Evolutionary conservation across 2,329 filamentous ascomycete genomes (phyloP).

Genomic region (Paraphaeosphaeria sporulosa): DNA sequence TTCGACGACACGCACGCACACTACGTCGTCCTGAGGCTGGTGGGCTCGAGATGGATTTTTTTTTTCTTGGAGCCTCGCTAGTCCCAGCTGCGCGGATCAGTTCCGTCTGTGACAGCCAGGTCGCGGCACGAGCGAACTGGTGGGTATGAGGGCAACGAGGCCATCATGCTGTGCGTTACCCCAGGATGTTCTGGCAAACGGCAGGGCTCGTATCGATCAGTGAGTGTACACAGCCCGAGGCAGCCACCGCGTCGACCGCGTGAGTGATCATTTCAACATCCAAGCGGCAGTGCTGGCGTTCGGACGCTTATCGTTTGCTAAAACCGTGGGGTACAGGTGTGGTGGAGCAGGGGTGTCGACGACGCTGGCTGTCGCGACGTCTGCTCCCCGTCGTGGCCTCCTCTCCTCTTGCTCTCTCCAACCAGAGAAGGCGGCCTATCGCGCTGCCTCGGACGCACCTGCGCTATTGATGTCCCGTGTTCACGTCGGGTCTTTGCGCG

Average conservation of each 20-base stretch:
- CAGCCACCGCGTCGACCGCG: neutral
- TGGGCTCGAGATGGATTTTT: neutral
- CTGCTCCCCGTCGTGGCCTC: neutral
- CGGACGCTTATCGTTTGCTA: constrained; percentile 17
- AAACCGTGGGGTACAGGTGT: constrained; percentile 13
- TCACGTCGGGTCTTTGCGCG: constrained; percentile 3
- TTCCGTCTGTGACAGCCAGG: neutral
- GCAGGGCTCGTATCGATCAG: neutral
- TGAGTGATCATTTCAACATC: neutral
- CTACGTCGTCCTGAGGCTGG: neutral
- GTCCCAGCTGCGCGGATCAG: neutral
- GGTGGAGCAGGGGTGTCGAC: constrained; percentile 4
- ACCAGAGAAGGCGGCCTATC: constrained; percentile 5
- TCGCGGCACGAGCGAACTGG: neutral
- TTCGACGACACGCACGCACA: neutral
- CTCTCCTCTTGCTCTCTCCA: constrained; percentile 4
- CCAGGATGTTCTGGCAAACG: neutral
- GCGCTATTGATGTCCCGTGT: constrained; percentile 11
- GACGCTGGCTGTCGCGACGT: neutral
- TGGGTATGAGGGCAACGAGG: neutral
- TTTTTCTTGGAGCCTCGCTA: neutral
- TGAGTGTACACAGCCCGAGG: neutral
- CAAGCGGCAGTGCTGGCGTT: constrained; percentile 4
- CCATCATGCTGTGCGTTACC: neutral
- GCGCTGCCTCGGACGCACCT: neutral